A percentile compares a stretch with the other conserved stretches of the same genome.
phyloP scores from a whole-genome alignment of 257 asterid genomes.

The Euphrasia confusa region DNA sequence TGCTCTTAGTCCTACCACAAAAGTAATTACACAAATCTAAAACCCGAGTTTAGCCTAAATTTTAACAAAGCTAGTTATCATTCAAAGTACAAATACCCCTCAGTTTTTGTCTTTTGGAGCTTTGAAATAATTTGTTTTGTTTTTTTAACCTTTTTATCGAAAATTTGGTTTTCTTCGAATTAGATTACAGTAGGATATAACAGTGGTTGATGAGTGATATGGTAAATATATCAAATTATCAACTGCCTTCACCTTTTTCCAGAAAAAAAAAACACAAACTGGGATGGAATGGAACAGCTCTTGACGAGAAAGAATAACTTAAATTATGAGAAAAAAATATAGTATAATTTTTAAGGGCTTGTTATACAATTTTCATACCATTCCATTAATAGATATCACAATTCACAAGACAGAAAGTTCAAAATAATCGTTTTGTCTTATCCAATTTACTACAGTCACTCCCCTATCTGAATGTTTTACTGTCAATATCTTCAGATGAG shows the following conservation, averaged over 20 bases:
- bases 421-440: not conserved
- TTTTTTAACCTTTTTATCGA: too few species aligned
- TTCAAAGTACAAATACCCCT: not conserved
- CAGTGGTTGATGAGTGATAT: not conserved
- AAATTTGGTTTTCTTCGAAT: not conserved
- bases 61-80: not conserved
- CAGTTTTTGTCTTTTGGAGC: not conserved
- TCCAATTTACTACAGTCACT: not conserved
- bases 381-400: not conserved
- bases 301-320: not conserved
- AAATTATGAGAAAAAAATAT: too few species aligned
- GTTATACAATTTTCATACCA: too few species aligned
- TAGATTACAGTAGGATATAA: not conserved
- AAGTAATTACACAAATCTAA: not conserved
- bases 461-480: not conserved
- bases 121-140: too few species aligned
- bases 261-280: not conserved
- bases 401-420: not conserved
- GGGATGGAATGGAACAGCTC: not conserved
- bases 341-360: too few species aligned
- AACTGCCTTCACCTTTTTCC: not conserved
- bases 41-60: not conserved
- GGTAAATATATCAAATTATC: too few species aligned
- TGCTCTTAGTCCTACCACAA: not conserved
- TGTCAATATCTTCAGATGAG: not conserved